Conservation (phyloP, 306 rosid genomes). For the Rosa rugosa region DNA sequence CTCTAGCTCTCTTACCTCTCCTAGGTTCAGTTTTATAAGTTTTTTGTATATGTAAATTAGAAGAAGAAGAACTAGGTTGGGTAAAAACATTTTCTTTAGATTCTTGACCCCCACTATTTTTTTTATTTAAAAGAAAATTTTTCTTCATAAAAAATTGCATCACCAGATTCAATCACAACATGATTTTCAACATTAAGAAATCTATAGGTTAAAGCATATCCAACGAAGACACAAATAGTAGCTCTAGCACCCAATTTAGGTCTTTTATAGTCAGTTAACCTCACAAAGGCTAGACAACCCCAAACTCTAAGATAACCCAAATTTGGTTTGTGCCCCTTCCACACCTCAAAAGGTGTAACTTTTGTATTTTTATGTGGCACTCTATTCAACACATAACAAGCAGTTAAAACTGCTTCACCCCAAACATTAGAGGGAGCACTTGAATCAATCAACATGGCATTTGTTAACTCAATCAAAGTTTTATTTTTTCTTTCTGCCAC, state of each 20-base stretch:
- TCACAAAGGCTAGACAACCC: not conserved
- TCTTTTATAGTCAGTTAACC: not conserved
- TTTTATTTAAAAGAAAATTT: not conserved
- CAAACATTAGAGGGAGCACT: not conserved
- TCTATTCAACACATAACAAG: not conserved
- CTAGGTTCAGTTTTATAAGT: not conserved
- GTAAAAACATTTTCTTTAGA: not conserved
- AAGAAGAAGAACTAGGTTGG: not conserved
- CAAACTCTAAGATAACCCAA: not conserved
- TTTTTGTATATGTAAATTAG: not conserved
- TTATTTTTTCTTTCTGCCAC: too few relatives aligned
- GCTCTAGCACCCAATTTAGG: not conserved
- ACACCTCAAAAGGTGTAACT: not conserved
- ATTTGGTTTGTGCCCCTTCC: not conserved
- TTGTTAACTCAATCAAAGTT: too few relatives aligned
- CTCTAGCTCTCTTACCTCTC: not conserved
- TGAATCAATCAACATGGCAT: too few relatives aligned
- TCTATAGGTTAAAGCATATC: not conserved
- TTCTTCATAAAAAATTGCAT: not conserved
- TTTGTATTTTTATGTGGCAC: not conserved
- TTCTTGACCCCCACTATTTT: not conserved
- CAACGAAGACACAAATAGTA: not conserved
- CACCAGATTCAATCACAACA: not conserved
- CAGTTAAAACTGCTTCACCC: not conserved
- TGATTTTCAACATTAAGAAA: not conserved